Evolutionary conservation across 306 rosid genomes (phyloP).

Genomic region (Quercus dentata): DNA sequence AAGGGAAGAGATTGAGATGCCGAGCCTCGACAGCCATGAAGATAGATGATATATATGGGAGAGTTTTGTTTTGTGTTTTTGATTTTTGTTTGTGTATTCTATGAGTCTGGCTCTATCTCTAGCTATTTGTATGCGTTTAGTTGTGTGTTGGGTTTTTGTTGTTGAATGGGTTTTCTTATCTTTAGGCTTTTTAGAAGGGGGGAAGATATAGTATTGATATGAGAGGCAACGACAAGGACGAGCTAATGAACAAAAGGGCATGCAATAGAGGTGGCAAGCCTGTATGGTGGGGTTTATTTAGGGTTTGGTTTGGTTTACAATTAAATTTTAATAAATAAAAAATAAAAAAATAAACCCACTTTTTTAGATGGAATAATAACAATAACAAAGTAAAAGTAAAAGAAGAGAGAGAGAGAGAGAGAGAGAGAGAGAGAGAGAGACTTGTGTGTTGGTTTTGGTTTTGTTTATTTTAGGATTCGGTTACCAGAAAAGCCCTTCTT

Average conservation of each 20-base stretch:
- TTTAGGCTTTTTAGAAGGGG: slow-evolving; percentile 11
- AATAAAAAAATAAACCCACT: not conserved
- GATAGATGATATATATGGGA: not conserved
- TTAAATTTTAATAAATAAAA: not conserved
- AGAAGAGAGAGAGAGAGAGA: not conserved
- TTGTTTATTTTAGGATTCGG: slow-evolving; percentile 39
- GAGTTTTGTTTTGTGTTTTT: not conserved
- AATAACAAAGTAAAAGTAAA: not conserved
- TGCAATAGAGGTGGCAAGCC: slow-evolving; percentile 56
- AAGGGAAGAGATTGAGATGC: slow-evolving; percentile 61
- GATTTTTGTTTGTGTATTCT: not conserved
- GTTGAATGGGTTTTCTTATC: slow-evolving; percentile 3
- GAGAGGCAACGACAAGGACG: slow-evolving; percentile 12
- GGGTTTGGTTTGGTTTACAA: slow-evolving; percentile 44
- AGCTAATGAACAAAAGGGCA: slow-evolving; percentile 40
- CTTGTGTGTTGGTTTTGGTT: slow-evolving; percentile 25
- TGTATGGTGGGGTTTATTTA: slow-evolving; percentile 62
- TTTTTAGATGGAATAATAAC: not conserved
- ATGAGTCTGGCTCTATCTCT: not conserved
- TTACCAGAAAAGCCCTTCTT: slow-evolving; percentile 28
- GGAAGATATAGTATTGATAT: no score
- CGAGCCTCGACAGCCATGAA: slow-evolving; percentile 89
- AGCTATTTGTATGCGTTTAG: not conserved
- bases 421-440: not conserved
- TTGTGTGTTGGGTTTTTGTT: not conserved